Evolutionary conservation across 768 basidiomycete genomes (phyloP).

Genomic region (Tricholoma sp.): DNA sequence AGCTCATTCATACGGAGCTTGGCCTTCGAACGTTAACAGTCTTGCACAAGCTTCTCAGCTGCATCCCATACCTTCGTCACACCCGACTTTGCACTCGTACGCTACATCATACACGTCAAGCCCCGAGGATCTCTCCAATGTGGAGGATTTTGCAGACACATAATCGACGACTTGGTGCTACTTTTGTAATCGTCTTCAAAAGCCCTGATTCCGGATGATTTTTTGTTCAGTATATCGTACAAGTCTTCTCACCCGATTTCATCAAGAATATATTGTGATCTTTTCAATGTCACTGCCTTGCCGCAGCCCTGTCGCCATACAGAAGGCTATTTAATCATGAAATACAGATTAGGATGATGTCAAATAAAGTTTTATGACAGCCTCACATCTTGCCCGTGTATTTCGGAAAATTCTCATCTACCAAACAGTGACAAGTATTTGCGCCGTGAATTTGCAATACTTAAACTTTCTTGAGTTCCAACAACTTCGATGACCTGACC

Average conservation of each 20-base stretch:
- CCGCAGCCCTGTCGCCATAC: background rate
- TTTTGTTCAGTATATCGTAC: background rate
- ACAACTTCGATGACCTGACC: conserved; percentile 29
- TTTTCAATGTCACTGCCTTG: background rate
- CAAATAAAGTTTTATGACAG: background rate
- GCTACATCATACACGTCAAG: conserved; percentile 29
- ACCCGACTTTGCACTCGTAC: conserved; percentile 6
- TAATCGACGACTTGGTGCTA: conserved; percentile 17
- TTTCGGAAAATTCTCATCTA: conserved; percentile 1
- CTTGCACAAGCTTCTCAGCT: conserved; percentile 25
- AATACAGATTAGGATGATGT: background rate
- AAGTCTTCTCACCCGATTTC: background rate
- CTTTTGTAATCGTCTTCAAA: conserved; percentile 1
- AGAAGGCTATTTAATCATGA: background rate
- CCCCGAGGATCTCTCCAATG: conserved; percentile 38
- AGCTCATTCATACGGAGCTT: conserved; percentile 34
- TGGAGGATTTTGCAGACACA: conserved; percentile 38
- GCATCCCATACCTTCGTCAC: conserved; percentile 9
- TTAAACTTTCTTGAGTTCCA: conserved; percentile 16
- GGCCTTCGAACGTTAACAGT: conserved; percentile 30
- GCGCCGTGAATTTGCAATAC: background rate
- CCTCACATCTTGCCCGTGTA: conserved; percentile 4
- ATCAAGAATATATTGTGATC: background rate
- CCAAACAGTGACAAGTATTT: background rate
- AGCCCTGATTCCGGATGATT: background rate